A percentile compares a stretch with the other conserved stretches of the same genome.
Evolutionary conservation across 768 basidiomycete species (phyloP).

Genomic region (Lactarius psammicola): DNA sequence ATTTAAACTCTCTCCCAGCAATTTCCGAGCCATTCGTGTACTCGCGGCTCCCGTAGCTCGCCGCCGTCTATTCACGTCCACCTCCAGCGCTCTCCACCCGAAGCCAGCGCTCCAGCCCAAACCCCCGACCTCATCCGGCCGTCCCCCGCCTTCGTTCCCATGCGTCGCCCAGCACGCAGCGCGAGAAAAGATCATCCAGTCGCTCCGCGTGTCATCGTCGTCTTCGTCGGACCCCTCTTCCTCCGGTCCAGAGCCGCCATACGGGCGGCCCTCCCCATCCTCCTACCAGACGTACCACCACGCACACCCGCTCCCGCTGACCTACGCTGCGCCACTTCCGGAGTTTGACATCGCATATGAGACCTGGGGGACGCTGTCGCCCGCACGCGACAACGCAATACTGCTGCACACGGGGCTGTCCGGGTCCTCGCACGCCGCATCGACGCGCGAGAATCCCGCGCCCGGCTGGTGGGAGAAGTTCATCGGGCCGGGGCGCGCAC

Average conservation of each 20-base stretch:
- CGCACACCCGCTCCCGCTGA: constrained; percentile 57
- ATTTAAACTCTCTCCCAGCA: background rate
- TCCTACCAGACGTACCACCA: constrained; percentile 73
- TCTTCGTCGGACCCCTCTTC: constrained; percentile 34
- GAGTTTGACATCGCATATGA: constrained; percentile 92
- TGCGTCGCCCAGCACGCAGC: constrained; percentile 82
- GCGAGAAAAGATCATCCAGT: constrained; percentile 56
- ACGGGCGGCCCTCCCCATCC: constrained; percentile 73
- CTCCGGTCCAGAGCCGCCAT: constrained; percentile 78
- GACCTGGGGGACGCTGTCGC: constrained; percentile 91
- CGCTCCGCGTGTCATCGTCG: constrained; percentile 21
- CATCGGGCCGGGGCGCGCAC: constrained; percentile 89
- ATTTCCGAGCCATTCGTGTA: background rate
- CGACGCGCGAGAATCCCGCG: constrained; percentile 68
- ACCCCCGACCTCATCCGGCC: background rate
- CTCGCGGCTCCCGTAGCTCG: background rate
- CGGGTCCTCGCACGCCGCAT: constrained; percentile 92
- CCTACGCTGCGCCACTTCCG: constrained; percentile 56
- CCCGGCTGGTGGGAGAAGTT: constrained; percentile 99
- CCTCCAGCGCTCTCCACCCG: background rate
- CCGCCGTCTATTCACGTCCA: background rate
- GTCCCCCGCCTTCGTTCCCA: constrained; percentile 46
- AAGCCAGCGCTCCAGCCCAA: background rate
- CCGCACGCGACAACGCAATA: constrained; percentile 79
- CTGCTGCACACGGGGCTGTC: constrained; percentile 95